Evolutionary conservation across 192 early-diverging fungal genomes (phyloP), one percentile per base, ranked within the genome.

Genomic region (Gamsiella multidivaricata): DNA sequence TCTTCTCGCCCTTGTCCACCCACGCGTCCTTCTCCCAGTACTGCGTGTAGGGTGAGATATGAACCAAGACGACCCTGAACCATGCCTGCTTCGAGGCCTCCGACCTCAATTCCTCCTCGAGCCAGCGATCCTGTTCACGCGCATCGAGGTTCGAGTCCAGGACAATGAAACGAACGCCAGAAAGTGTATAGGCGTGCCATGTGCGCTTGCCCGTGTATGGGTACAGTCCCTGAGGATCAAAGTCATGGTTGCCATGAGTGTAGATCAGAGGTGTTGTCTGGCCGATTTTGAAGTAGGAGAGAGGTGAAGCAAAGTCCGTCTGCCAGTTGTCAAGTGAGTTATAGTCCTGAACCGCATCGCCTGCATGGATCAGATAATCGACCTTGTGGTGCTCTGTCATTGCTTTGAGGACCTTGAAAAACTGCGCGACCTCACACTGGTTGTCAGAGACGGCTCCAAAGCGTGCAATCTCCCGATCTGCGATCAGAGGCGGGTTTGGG

Each of bases 171-270:
- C 89, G 88, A 8, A 90, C 83, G 20, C 85, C 82, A 18, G 88
- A 87, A 11, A 93, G 31, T 1, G 87, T 86, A 22, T 85, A 86
- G 26, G 86, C 74, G 50, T 82, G 84, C 87, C 88, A 88, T 31
- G 69, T 79, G 76, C 83, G 69, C 76, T 86, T 81, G 4, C 74
- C 72, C 20, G 91, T 93, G 46, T 84, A 80, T 2, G 62, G 65
- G 29, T 85, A 85, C n/a, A 68, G 57, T 2, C 83, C 70, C 3
- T 62, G 52, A 47, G 81, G 80, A 75, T 93, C 92, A 56, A 85
- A 86, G 53, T 93, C 92, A 57, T 93, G 92, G 71, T 93, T 93
- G 23, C 92, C 92, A 20, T 90, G 92, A 11, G 86, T 87, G 80
- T 90, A 92, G 47, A 91, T 89, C 32, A 89, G 41, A 4, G 92